Conservation (phyloP, 1,284 basidiomycete species). For the Leccinum fuscescens region DNA sequence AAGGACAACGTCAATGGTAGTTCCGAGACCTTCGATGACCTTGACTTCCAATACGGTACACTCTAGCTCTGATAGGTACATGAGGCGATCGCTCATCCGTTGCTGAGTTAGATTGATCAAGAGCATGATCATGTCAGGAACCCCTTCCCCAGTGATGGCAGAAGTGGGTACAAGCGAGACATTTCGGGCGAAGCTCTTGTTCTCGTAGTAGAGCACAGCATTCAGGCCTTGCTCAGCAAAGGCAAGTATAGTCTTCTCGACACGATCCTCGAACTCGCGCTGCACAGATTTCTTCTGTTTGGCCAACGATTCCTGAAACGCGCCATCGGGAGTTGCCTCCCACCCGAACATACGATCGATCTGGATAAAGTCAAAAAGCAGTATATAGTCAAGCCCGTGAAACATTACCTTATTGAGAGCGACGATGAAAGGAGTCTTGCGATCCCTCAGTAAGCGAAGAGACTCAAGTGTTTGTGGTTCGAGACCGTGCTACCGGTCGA, state of each 20-base stretch:
- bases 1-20: conserved; percentile 96
- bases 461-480: conserved; percentile 98
- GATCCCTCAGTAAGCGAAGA: conserved; percentile 86
- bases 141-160: conserved; percentile 96
- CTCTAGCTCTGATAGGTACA: conserved; percentile 98
- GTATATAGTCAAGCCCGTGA: conserved; percentile 2
- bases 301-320: conserved; percentile 90
- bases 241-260: conserved; percentile 83
- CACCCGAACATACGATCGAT: conserved; percentile 98
- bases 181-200: conserved; percentile 93
- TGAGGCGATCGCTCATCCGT: conserved; percentile 95
- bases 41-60: conserved; percentile 99
- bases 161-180: conserved; percentile 98
- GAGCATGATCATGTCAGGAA: conserved; percentile 99
- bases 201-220: conserved; percentile 94
- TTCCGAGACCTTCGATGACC: conserved; percentile 97
- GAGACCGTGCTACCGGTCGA: conserved; percentile 77
- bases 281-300: conserved; percentile 82
- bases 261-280: conserved; percentile 92
- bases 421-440: conserved; percentile 98
- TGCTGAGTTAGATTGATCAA: conserved; percentile 97
- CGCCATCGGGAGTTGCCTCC: conserved; percentile 88
- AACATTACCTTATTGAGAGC: conserved; percentile 89
- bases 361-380: conserved; percentile 39
- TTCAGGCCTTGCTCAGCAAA: conserved; percentile 99